Conservation (phyloP, 495 filamentous ascomycete species). For the Filosporella fistucella region DNA sequence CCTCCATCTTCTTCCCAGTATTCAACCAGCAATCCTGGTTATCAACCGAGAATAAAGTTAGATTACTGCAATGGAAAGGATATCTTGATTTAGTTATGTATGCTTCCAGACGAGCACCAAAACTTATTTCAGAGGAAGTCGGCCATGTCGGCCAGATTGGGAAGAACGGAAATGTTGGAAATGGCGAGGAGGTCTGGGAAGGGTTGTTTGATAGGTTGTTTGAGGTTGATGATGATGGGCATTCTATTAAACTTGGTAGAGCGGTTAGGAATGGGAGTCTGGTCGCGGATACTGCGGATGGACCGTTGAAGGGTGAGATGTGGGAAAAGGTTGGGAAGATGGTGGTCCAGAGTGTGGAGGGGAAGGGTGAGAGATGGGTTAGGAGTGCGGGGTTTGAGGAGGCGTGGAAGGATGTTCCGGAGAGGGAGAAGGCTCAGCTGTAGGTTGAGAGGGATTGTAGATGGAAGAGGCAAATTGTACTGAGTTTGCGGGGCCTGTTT, state of each 20-base stretch:
- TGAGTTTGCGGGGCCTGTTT: no score
- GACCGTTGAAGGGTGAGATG: conserved; percentile 54
- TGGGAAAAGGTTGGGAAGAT: conserved; percentile 71
- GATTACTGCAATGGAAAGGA: conserved; percentile 63
- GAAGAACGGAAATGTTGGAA: background rate
- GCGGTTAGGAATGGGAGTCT: conserved; percentile 56
- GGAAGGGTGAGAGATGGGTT: conserved; percentile 45
- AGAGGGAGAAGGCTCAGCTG: no score
- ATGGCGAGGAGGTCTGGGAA: conserved; percentile 14
- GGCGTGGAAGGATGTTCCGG: conserved; percentile 54
- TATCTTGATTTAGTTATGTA: conserved; percentile 61
- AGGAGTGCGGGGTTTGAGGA: conserved; percentile 51
- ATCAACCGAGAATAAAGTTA: conserved; percentile 40
- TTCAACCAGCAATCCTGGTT: conserved; percentile 40
- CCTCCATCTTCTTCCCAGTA: conserved; percentile 55
- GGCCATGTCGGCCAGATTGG: conserved; percentile 33
- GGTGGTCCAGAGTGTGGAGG: conserved; percentile 52
- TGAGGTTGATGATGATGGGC: conserved; percentile 65
- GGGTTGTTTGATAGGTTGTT: conserved; percentile 52
- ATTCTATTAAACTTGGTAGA: conserved; percentile 67
- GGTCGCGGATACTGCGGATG: conserved; percentile 39
- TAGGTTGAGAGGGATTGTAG: no score
- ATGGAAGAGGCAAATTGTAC: no score
- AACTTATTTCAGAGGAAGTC: conserved; percentile 49
- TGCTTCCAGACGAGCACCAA: conserved; percentile 48